Evolutionary conservation across 2,329 filamentous ascomycete species (phyloP).

Genomic region (Chaetomium sp.): DNA sequence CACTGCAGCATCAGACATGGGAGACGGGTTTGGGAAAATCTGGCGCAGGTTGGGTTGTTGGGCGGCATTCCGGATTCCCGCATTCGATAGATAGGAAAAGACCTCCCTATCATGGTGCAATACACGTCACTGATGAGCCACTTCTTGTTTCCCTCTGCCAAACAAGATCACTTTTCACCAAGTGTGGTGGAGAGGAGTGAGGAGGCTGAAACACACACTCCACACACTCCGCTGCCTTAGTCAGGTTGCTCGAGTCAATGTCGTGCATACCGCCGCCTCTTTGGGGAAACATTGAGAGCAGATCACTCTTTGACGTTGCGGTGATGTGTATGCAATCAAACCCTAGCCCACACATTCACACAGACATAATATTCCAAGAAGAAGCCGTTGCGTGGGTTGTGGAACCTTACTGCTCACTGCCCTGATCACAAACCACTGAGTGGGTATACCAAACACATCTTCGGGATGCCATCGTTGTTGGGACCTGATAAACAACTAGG

Average conservation of each 20-base stretch:
- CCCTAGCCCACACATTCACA: neutral
- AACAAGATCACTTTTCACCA: neutral
- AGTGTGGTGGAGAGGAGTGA: neutral
- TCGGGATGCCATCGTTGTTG: too few relatives aligned
- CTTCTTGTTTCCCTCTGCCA: neutral
- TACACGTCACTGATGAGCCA: neutral
- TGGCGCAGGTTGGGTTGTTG: conserved; percentile 2
- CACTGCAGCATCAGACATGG: conserved; percentile 5
- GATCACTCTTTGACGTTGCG: neutral
- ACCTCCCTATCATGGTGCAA: neutral
- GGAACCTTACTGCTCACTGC: neutral
- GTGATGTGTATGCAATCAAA: neutral
- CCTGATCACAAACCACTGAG: too few relatives aligned
- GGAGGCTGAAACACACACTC: neutral
- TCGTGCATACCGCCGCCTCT: neutral
- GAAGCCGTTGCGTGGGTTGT: neutral
- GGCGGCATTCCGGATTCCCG: conserved; percentile 1
- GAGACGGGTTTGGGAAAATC: conserved; percentile 8
- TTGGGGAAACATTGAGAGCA: neutral
- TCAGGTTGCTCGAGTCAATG: neutral
- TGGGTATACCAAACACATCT: too few relatives aligned
- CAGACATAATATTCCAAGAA: neutral
- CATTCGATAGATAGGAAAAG: neutral
- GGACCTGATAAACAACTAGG: too few relatives aligned
- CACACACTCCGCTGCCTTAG: neutral